Percentiles rank a stretch among this genome's conserved stretches.
Conservation (phyloP, 495 filamentous ascomycete genomes). For the Penicillium goetzii region DNA sequence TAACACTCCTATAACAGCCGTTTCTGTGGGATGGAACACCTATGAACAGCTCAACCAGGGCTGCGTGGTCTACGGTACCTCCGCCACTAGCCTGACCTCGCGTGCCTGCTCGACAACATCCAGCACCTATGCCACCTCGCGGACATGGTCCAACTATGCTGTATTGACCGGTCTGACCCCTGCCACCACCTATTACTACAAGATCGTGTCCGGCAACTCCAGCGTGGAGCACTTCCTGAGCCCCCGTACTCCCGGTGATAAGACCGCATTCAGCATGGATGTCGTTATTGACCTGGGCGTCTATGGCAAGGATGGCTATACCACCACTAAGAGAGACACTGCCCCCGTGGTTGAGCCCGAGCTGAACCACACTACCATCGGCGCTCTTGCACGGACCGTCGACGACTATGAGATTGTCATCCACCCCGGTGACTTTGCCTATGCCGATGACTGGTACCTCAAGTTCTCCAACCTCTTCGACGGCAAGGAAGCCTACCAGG, state of each 20-base stretch:
- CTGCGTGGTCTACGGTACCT: constrained; percentile 52
- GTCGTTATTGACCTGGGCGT: constrained; percentile 60
- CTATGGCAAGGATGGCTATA: constrained; percentile 61
- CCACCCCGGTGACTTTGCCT: constrained; percentile 60
- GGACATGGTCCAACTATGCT: constrained; percentile 56
- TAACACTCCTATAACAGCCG: constrained; percentile 36
- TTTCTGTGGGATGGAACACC: constrained; percentile 63
- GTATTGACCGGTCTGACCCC: constrained; percentile 45
- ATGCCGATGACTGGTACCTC: constrained; percentile 57
- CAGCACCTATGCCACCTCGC: constrained; percentile 53
- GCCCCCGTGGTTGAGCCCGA: constrained; percentile 57
- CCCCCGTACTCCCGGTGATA: constrained; percentile 53
- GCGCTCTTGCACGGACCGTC: constrained; percentile 55
- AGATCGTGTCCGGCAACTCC: constrained; percentile 61
- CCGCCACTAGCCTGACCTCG: constrained; percentile 30
- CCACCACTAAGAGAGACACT: constrained; percentile 55
- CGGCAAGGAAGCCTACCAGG: constrained; percentile 53
- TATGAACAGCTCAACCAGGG: constrained; percentile 40
- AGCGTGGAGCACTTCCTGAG: constrained; percentile 59
- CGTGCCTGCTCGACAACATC: constrained; percentile 42
- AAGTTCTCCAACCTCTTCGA: constrained; percentile 42
- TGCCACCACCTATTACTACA: constrained; percentile 57
- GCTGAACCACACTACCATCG: constrained; percentile 66
- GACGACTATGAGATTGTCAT: constrained; percentile 63
- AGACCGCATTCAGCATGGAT: constrained; percentile 49